Evolutionary conservation across 805 yeast genomes (phyloP).

Genomic region (Metschnikowia peoriensis): DNA sequence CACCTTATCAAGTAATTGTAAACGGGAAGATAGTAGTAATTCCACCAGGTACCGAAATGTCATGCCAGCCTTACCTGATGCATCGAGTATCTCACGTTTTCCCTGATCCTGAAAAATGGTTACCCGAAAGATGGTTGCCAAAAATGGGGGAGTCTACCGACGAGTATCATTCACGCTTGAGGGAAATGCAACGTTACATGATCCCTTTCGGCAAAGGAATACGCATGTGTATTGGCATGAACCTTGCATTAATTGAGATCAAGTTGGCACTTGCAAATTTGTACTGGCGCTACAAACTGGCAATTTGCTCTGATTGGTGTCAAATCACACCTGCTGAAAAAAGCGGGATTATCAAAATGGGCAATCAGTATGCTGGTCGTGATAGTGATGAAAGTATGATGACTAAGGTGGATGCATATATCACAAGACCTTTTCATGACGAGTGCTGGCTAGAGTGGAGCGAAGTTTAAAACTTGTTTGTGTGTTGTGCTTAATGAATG

Average conservation of each 20-base stretch:
- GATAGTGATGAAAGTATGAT: slow-evolving; percentile 42
- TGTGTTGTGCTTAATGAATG: too few relatives aligned
- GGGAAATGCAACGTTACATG: slow-evolving; percentile 49
- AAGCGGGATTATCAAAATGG: slow-evolving; percentile 14
- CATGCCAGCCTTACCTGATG: slow-evolving; percentile 64
- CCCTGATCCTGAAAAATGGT: slow-evolving; percentile 49
- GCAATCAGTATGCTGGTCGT: slow-evolving; percentile 5
- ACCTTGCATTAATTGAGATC: slow-evolving; percentile 64
- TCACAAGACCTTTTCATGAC: slow-evolving; percentile 49
- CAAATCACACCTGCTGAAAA: slow-evolving; percentile 16
- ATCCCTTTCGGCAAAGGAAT: slow-evolving; percentile 73
- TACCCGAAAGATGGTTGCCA: slow-evolving; percentile 62
- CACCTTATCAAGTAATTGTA: slow-evolving; percentile 20
- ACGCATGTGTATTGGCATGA: slow-evolving; percentile 72
- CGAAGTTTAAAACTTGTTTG: background rate
- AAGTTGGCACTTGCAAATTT: slow-evolving; percentile 54
- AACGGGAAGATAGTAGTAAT: slow-evolving; percentile 21
- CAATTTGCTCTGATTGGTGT: slow-evolving; percentile 42
- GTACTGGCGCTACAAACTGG: slow-evolving; percentile 46
- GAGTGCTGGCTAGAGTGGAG: slow-evolving; percentile 49
- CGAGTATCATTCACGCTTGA: slow-evolving; percentile 35
- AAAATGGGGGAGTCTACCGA: slow-evolving; percentile 29
- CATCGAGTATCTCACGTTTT: slow-evolving; percentile 53
- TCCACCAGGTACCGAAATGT: slow-evolving; percentile 58
- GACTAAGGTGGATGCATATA: slow-evolving; percentile 54